Evolutionary conservation across 1,284 basidiomycete genomes (phyloP).

Genomic region (Leucoagaricus sp.): DNA sequence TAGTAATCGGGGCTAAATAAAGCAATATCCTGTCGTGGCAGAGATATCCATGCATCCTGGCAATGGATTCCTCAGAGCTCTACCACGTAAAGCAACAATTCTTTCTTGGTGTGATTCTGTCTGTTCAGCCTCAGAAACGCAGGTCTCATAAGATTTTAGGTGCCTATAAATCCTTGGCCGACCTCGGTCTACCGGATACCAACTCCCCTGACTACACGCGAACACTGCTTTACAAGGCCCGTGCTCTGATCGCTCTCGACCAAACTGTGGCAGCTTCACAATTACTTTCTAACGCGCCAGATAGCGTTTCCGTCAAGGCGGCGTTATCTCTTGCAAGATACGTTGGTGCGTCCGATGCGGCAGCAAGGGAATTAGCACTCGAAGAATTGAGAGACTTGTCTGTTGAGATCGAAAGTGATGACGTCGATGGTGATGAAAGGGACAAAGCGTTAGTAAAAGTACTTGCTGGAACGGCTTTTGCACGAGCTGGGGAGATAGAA

Average conservation of each 20-base stretch:
- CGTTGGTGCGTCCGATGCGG: conserved; percentile 47
- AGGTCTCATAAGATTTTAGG: conserved; percentile 39
- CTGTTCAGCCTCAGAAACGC: not conserved
- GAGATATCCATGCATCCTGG: not conserved
- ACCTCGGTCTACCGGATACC: conserved; percentile 56
- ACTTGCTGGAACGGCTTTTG: conserved; percentile 83
- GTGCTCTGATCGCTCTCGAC: conserved; percentile 79
- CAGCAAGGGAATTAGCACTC: conserved; percentile 61
- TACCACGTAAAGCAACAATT: conserved; percentile 88
- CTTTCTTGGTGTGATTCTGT: conserved; percentile 57
- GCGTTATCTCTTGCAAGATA: conserved; percentile 72
- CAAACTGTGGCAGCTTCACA: conserved; percentile 57
- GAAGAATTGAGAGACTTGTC: conserved; percentile 85
- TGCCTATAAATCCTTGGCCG: conserved; percentile 63
- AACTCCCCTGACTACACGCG: conserved; percentile 65
- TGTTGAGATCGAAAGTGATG: conserved; percentile 83
- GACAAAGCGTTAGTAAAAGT: conserved; percentile 76
- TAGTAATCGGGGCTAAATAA: not conserved
- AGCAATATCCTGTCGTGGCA: not conserved
- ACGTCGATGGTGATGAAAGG: conserved; percentile 58
- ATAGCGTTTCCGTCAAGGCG: conserved; percentile 72
- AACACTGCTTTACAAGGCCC: conserved; percentile 79
- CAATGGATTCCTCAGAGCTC: conserved; percentile 84
- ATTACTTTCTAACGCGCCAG: conserved; percentile 57
- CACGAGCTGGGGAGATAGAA: conserved; percentile 81